phyloP scores from a whole-genome alignment of 352 stramenopile species.

The Pythium periplocum region DNA sequence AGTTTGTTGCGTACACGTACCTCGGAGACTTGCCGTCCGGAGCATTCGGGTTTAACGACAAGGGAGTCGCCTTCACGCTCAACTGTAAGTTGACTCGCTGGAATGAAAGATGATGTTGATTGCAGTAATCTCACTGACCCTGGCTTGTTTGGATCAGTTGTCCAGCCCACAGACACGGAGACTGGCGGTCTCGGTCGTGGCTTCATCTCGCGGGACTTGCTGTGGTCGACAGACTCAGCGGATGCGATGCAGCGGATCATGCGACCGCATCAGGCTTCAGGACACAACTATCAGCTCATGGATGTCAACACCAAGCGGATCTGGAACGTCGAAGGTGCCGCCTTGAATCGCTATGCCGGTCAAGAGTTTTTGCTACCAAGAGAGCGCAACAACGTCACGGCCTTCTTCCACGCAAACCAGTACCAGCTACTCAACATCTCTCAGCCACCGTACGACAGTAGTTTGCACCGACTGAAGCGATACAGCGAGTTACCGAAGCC shows the following conservation, averaged over 20 bases:
- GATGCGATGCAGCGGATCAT: slow-evolving; percentile 58
- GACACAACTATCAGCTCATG: slow-evolving; percentile 81
- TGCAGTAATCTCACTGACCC: too few species aligned
- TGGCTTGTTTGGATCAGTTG: slow-evolving; percentile 26
- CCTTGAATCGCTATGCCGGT: slow-evolving; percentile 43
- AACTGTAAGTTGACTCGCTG: slow-evolving; percentile 43
- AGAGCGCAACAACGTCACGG: slow-evolving; percentile 15
- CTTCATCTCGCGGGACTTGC: slow-evolving; percentile 63
- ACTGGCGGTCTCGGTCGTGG: slow-evolving; percentile 54
- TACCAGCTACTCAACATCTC: slow-evolving; percentile 59
- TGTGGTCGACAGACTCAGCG: slow-evolving; percentile 29
- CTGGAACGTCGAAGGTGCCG: slow-evolving; percentile 69
- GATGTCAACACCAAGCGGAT: slow-evolving; percentile 34
- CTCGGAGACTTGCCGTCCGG: slow-evolving; percentile 64
- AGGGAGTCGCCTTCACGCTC: slow-evolving; percentile 67
- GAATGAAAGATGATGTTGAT: too few species aligned
- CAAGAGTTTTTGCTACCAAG: slow-evolving; percentile 26
- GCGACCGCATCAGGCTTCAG: slow-evolving; percentile 38
- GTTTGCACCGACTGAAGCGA: slow-evolving; percentile 50
- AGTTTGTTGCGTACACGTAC: slow-evolving; percentile 74
- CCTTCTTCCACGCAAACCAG: slow-evolving; percentile 73
- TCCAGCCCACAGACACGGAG: slow-evolving; percentile 56
- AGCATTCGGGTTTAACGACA: slow-evolving; percentile 66
- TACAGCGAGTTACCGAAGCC: slow-evolving; percentile 47
- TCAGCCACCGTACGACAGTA: slow-evolving; percentile 64